Percentiles rank a stretch among this genome's conserved stretches.
These are phyloP conservation scores for Pyrenochaeta sp. DNA, from an alignment of 2,329 filamentous ascomycete genomes.

Conservation along the genomic window DNA sequence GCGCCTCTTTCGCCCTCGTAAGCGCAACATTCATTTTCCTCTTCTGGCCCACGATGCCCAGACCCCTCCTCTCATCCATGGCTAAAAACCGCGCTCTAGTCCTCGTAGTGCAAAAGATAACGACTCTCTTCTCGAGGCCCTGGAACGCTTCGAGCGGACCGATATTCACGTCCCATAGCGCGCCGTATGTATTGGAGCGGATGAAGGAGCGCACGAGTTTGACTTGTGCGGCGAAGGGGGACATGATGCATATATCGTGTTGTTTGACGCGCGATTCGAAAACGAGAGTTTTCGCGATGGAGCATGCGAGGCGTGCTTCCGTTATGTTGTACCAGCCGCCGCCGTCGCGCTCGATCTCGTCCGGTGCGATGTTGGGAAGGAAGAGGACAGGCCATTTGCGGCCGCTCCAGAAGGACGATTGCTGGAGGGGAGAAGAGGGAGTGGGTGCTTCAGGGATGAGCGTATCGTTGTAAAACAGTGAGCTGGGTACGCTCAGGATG, in stretches of 20 bases:
- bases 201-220: slow-evolving; percentile 49
- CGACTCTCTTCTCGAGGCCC: slow-evolving; percentile 54
- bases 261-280: slow-evolving; percentile 34
- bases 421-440: slow-evolving; percentile 32
- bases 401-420: slow-evolving; percentile 48
- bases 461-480: slow-evolving; percentile 56
- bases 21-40: slow-evolving; percentile 56
- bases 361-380: slow-evolving; percentile 46
- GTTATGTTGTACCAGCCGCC: slow-evolving; percentile 50
- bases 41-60: slow-evolving; percentile 51
- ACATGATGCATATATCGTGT: slow-evolving; percentile 55
- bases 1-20: slow-evolving; percentile 54
- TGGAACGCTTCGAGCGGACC: slow-evolving; percentile 59
- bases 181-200: slow-evolving; percentile 28
- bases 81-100: slow-evolving; percentile 44
- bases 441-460: slow-evolving; percentile 51
- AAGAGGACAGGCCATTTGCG: slow-evolving; percentile 55
- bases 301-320: slow-evolving; percentile 44
- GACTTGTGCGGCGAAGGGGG: slow-evolving; percentile 57
- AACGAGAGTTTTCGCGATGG: slow-evolving; percentile 39
- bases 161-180: slow-evolving; percentile 53
- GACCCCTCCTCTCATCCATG: slow-evolving; percentile 36
- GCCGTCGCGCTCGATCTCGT: slow-evolving; percentile 54
- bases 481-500: slow-evolving; percentile 53
- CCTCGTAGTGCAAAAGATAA: slow-evolving; percentile 57